Conservation (phyloP, 805 yeast species). For the Wickerhamiella parazyma region DNA sequence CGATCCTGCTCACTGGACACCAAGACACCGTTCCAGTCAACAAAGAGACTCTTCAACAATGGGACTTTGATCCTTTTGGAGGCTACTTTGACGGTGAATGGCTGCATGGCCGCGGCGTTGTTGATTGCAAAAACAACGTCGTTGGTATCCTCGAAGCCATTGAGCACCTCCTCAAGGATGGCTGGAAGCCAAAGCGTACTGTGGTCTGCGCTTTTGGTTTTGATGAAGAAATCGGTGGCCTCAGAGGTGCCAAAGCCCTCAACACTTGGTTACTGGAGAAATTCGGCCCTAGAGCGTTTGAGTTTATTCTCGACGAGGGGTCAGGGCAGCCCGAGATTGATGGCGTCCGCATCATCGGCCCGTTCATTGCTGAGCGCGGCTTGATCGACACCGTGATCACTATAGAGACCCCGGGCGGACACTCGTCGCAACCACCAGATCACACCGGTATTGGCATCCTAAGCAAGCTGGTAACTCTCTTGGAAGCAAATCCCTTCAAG, state of each 20-base stretch:
- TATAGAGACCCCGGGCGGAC: slow-evolving; percentile 59
- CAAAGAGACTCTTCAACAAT: slow-evolving; percentile 36
- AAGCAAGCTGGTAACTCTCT: slow-evolving; percentile 39
- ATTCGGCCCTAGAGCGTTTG: slow-evolving; percentile 48
- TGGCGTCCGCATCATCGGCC: slow-evolving; percentile 38
- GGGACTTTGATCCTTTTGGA: slow-evolving; percentile 55
- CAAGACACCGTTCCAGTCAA: slow-evolving; percentile 74
- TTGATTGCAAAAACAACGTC: slow-evolving; percentile 61
- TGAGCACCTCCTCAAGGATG: slow-evolving; percentile 39
- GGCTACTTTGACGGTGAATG: slow-evolving; percentile 53
- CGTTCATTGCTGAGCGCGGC: slow-evolving; percentile 52
- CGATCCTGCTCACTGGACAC: slow-evolving; percentile 59
- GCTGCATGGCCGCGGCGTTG: slow-evolving; percentile 66
- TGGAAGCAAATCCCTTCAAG: slow-evolving; percentile 44
- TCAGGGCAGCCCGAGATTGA: slow-evolving; percentile 28
- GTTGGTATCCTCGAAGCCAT: slow-evolving; percentile 52
- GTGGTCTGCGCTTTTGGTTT: slow-evolving; percentile 55
- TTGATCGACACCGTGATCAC: slow-evolving; percentile 36
- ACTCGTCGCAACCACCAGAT: slow-evolving; percentile 63
- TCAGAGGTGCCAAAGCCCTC: slow-evolving; percentile 44
- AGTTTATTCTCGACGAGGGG: slow-evolving; percentile 65
- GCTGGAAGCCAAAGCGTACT: slow-evolving; percentile 48
- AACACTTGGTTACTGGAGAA: slow-evolving; percentile 34
- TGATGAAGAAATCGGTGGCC: slow-evolving; percentile 66
- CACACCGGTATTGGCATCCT: slow-evolving; percentile 70